These are phyloP conservation scores for Delonix regia DNA, from an alignment of 306 rosid genomes.

Conservation along the genomic window DNA sequence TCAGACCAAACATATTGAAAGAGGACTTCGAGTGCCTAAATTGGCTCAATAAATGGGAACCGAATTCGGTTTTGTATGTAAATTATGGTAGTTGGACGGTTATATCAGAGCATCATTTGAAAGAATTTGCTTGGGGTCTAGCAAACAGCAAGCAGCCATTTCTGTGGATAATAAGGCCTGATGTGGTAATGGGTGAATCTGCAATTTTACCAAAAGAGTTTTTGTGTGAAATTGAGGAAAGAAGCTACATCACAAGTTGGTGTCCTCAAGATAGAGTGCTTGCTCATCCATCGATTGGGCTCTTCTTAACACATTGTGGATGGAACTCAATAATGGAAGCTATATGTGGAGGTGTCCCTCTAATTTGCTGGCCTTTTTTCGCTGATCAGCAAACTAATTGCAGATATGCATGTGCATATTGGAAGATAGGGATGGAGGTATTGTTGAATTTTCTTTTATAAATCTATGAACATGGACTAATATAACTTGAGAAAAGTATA, in stretches of 20 bases:
- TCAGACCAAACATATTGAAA: conserved; percentile 44
- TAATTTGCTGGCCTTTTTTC: conserved; percentile 67
- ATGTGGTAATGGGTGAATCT: conserved; percentile 42
- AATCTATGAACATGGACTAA: too few relatives aligned
- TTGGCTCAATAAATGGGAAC: conserved; percentile 47
- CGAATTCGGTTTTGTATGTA: conserved; percentile 49
- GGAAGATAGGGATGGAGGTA: conserved; percentile 53
- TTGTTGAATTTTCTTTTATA: too few relatives aligned
- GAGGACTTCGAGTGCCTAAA: conserved; percentile 44
- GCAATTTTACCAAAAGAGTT: conserved; percentile 38
- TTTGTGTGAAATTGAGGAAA: conserved; percentile 39
- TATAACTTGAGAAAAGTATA: too few relatives aligned
- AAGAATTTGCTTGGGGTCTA: conserved; percentile 60
- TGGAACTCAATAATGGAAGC: conserved; percentile 58
- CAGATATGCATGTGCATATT: conserved; percentile 42
- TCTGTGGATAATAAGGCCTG: conserved; percentile 55
- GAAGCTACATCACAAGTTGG: conserved; percentile 53
- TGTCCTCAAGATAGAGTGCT: conserved; percentile 51
- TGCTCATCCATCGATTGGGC: conserved; percentile 50
- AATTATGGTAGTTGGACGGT: conserved; percentile 49
- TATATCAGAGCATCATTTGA: conserved; percentile 42
- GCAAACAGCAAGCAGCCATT: conserved; percentile 50
- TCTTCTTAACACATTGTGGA: conserved; percentile 55
- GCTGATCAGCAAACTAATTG: conserved; percentile 56
- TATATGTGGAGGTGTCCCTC: conserved; percentile 46